Evolutionary conservation across 164 flowering plant species (phyloP), one percentile per base, ranked within the genome.

Genomic region (Nelumbo lutea): DNA sequence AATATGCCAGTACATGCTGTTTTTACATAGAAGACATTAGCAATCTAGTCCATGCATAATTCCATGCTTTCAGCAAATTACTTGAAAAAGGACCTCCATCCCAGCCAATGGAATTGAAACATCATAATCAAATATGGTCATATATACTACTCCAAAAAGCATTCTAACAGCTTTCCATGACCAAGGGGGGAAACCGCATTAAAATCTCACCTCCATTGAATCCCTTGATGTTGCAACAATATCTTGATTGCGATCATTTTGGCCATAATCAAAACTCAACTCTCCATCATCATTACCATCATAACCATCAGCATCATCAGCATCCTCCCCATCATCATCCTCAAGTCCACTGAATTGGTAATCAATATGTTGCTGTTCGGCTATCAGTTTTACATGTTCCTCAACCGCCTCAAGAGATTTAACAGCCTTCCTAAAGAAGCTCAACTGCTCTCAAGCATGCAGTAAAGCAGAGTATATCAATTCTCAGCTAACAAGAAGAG

Each of bases 301-400:
- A 73, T 79, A 73, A 61, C 69, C 78, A 66, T 79, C 81, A 65
- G 79, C 76, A 10, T 77, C 75, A 68, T 76, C 75, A 62, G 74
- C 88, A 41, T 85, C 83, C 40, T 79, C 87, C 9, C 75, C 82
- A 51, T 80, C 81, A 64, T 87, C 88, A 72, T 90, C 96, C 69
- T 90, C 84, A 78, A 90, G 91, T 62, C 88, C 96, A 64, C 81
- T 76, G 75, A 91, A 86, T 14, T 88, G 87, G 79, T 94, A 91
- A 79, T 91, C 96, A 72, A 94, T 94, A 76, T 94, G 96, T 52
- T 87, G 96, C 50, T 73, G 79, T 68, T 86, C 90, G 27, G 93
- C 66, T 11, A 90, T 83, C 60, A 68, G 73, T 72, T 83, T 81
- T 66, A 94, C 88, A 70, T 90, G 87, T 57, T 96, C 88, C 64